Evolutionary conservation across 805 yeast genomes (phyloP).

Genomic region (Yarrowia alimentaria): DNA sequence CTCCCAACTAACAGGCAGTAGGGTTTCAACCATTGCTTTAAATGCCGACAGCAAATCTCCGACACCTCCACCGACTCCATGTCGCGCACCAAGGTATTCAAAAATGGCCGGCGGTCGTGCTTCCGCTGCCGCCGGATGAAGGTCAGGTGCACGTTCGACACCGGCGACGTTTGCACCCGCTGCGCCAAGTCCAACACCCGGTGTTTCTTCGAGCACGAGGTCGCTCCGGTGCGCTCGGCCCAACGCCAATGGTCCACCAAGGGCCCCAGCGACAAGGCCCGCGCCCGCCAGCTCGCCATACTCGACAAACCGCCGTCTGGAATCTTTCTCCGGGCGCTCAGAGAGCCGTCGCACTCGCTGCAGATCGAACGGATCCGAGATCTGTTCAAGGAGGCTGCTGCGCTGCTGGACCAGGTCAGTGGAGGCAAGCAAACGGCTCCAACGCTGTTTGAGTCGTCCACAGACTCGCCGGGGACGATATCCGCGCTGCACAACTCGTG

Average conservation of each 20-base stretch:
- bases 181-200: conserved; percentile 25
- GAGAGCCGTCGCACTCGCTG: conserved; percentile 12
- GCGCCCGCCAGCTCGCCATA: conserved; percentile 12
- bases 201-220: conserved; percentile 24
- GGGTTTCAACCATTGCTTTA: too few relatives aligned
- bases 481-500: conserved; percentile 9
- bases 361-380: conserved; percentile 2
- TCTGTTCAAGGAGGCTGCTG: conserved; percentile 8
- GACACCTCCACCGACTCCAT: too few relatives aligned
- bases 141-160: conserved; percentile 21
- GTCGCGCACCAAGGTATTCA: conserved; percentile 27
- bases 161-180: conserved; percentile 22
- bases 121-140: conserved; percentile 27
- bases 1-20: too few relatives aligned
- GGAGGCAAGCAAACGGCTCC: conserved; percentile 4
- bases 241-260: conserved; percentile 5
- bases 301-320: conserved; percentile 18
- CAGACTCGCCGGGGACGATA: neutral
- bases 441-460: neutral
- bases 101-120: conserved; percentile 23
- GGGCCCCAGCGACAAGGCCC: conserved; percentile 12
- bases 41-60: neutral
- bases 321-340: conserved; percentile 4
- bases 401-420: conserved; percentile 5
- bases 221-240: neutral